Evolutionary conservation across 768 basidiomycete genomes (phyloP), one percentile per base, ranked within the genome.

Genomic region (Baorangia bicolor): DNA sequence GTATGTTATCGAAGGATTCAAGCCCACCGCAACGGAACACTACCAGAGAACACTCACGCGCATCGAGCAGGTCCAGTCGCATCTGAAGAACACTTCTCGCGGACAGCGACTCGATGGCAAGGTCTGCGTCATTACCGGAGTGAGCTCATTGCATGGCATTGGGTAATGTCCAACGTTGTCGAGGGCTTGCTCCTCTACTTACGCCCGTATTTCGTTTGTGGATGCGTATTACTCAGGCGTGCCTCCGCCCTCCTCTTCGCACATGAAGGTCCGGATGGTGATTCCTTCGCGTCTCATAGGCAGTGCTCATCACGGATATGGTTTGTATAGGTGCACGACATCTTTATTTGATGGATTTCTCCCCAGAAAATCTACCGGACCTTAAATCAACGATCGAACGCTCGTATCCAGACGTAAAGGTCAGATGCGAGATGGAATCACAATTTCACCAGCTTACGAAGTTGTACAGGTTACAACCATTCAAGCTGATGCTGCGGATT

Each of bases 111-210:
- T 95, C 59, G 79, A 78, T 66, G 84, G 79, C 59, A 95, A 93
- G 70, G 90, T 94, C 25, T 91, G 88, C 63, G 79, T 96, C 53
- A 81, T 96, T 62, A 96, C 94, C 1, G 94, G 94, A 18, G 92
- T 88, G 30, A 88, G 90, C 30, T 94, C 92, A 20, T 67, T 88
- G 61, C 86, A 87, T 67, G 94, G 94, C 18, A 97, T 97, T 57
- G 94, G 94, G 88, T 94, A 73, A 61, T 47, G 52, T 59, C 44
- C 37, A 57, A 46, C 47, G 44, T 60, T 58, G 49, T 47, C 45
- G n/a, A 30, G 23, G 27, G 44, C 39, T 43, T 35, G 42, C 42
- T 43, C 35, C n/a, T 39, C 44, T 34, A 39, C 65, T 69, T 42
- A 56, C 53, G 53, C 56, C 11, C 21, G 21, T 52, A 47, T 47